phyloP scores from a whole-genome alignment of 192 early-diverging fungal genomes.

The Podila epigama region DNA sequence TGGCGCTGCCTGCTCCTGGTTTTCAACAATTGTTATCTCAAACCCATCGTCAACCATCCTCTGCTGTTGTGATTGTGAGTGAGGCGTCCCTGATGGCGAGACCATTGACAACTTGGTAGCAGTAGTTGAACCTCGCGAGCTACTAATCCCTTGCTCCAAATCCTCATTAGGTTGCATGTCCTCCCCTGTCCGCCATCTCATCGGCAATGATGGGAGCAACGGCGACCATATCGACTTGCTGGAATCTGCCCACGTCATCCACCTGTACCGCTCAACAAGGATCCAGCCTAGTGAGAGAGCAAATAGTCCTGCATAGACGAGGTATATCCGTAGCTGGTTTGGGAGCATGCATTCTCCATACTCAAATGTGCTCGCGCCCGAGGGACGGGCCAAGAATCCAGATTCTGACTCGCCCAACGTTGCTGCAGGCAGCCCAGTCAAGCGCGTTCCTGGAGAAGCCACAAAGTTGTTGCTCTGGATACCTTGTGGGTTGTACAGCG shows the following conservation, averaged over 20 bases:
- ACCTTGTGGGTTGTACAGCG: conserved; percentile 17
- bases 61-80: too few species aligned
- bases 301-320: conserved; percentile 22
- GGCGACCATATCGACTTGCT: neutral
- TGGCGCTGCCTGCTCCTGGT: neutral
- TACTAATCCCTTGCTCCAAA: neutral
- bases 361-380: conserved; percentile 29
- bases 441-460: conserved; percentile 18
- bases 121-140: neutral
- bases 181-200: conserved; percentile 12
- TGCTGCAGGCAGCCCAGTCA: conserved; percentile 63
- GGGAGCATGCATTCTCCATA: conserved; percentile 70
- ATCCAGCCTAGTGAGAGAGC: conserved; percentile 23
- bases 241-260: conserved; percentile 3
- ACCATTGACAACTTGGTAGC: neutral
- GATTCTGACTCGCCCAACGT: conserved; percentile 1
- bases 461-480: conserved; percentile 1
- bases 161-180: neutral
- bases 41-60: neutral
- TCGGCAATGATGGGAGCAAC: neutral
- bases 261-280: conserved; percentile 19
- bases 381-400: conserved; percentile 6
- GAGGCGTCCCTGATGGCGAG: neutral
- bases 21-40: neutral
- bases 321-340: conserved; percentile 68